Evolutionary conservation across 176 grass and related monocot genomes (phyloP), one percentile per base, ranked within the genome.

Genomic region (Ananas comosus): DNA sequence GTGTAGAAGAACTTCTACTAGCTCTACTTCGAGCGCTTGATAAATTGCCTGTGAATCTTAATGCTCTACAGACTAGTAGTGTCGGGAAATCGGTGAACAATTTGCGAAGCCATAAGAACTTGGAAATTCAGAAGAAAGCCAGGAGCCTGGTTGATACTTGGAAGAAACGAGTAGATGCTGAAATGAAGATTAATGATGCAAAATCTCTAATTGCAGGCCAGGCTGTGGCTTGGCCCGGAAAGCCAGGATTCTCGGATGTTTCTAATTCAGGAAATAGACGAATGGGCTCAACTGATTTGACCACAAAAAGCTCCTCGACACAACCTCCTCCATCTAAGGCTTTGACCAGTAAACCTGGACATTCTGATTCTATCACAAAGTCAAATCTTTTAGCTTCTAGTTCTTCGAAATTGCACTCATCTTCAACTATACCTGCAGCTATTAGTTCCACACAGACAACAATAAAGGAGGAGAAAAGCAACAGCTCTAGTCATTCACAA

Each of bases 381-480:
- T 78, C 67, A 23, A 70, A 58, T 66, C 63, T 70, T 27, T 56
- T 68, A 19, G 27, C 51, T 75, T 51, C 70, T 33, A 64, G 29
- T 11, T 72, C 77, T n/a, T 64, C 69, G 64, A 86, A 86, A 78
- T 51, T 69, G 48, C 83, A 74, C 53, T 69, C 70, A 28, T 13
- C 70, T 69, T 66, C 74, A 64, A 33, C 49, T 25, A 53, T 49
- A 70, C 48, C 68, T 85, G 61, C 27, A 42, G 50, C 64, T 27
- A 67, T 73, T 48, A 79, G 71, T 64, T 59, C 66, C 17, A 78
- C 33, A 67, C 65, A 48, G 27, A 1, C 72, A 25, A 14, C 76
- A 19, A 57, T 89, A 63, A 82, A 85, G 53, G 92, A 96, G 73
- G 92, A 96, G 70, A 96, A 91, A 83, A 91, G 92, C 61, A 86